Base-by-base conservation (phyloP, 2,329 filamentous ascomycete species). In the Calonectria hawksworthii region DNA sequence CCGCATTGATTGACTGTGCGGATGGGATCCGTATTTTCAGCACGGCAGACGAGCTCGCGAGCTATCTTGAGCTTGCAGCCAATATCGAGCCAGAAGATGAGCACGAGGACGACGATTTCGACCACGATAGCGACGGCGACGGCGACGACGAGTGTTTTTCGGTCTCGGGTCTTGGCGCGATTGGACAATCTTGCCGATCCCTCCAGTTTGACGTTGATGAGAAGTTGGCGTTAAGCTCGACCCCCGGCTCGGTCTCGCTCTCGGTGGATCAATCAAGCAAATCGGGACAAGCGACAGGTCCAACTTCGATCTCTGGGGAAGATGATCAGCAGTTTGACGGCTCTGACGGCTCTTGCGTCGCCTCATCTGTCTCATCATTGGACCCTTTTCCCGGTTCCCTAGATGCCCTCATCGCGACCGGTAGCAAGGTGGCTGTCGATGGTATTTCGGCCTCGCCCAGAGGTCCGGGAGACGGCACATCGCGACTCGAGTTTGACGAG, bases 1-100 rank as follows among this genome's bases (percentile, higher is more conserved):
- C 85, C 2, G 84, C 85, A 0, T 77, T 86, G 74, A 82, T 86
- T 13, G 85, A 86, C 28, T 86, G 84, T n/a, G 85, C 84, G 1
- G 82, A 84, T 11, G 85, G 85, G 0, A 86, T 86, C n/a, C 81
- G 84, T 0, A 80, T 86, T 11, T 86, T 86, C 70, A 86, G 84
- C 34, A 86, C 84, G 0, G 74, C 83, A 14, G 82, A 85, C 0
- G 85, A 86, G 50, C 77, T 86, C 0, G 84, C 83, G 1, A 77
- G 80, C 30, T 80, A 84, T 13, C 80, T 86, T 0, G 85, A 86
- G 52, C 82, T 85, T 0, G 84, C 80, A 21, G 85, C 83, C 23
- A 79, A 84, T 56, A 82, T 85, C n/a, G 82, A 82, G 0, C 83
- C 83, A 28, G 77, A 80, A 0, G 80, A 82, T 0, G 78, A 80